Conservation (phyloP, 2,329 filamentous ascomycete genomes). For the Coleophoma crateriformis region DNA sequence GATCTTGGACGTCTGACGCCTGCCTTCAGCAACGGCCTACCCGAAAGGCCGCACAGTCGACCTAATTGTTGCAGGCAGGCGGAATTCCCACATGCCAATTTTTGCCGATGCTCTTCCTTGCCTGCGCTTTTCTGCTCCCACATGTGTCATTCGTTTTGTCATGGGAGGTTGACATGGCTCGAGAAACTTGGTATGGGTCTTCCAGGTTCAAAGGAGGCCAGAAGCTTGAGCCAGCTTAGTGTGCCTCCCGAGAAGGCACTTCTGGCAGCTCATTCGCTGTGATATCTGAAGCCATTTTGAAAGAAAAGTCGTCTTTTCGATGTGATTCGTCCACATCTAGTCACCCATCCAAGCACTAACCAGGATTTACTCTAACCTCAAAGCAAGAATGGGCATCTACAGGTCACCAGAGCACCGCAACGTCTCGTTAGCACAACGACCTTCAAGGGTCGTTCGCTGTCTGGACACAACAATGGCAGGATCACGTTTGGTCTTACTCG, state of each 20-base stretch:
- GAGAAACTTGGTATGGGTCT: neutral
- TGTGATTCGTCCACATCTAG: constrained; percentile 17
- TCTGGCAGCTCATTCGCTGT: neutral
- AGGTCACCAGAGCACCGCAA: constrained; percentile 19
- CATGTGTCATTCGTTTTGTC: neutral
- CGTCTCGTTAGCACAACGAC: constrained; percentile 9
- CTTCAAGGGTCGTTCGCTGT: constrained; percentile 7
- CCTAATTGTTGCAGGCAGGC: neutral
- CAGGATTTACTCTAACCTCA: constrained; percentile 5
- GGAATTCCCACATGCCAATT: neutral
- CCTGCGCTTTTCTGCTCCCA: neutral
- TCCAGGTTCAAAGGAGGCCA: neutral
- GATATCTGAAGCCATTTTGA: neutral
- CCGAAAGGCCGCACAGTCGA: neutral
- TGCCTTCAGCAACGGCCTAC: neutral
- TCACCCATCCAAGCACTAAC: constrained; percentile 8
- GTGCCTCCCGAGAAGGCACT: neutral
- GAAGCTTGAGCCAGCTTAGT: constrained; percentile 1
- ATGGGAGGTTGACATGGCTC: neutral
- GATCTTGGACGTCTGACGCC: neutral
- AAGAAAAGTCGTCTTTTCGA: constrained; percentile 3
- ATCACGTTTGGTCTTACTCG: constrained; percentile 20
- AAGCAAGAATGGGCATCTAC: constrained; percentile 18
- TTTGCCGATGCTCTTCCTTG: neutral
- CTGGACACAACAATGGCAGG: constrained; percentile 10